phyloP scores from a whole-genome alignment of 345 rosid species.

The Pugionium cornutum region DNA sequence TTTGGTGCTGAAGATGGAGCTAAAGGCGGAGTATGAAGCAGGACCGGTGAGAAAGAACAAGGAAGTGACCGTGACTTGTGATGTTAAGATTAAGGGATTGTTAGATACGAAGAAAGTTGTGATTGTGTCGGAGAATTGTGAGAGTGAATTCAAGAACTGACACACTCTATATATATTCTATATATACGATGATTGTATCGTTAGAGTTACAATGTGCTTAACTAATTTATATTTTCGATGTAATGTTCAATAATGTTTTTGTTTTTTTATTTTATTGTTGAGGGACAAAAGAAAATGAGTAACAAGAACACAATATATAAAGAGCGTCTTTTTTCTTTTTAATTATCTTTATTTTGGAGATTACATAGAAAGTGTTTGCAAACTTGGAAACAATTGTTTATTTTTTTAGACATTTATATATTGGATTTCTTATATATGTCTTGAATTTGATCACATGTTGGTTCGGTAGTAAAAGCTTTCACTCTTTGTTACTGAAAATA shows the following conservation, averaged over 20 bases:
- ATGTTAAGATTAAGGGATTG: constrained; percentile 49
- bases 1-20: constrained; percentile 37
- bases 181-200: constrained; percentile 28
- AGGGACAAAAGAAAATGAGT: constrained; percentile 23
- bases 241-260: constrained; percentile 27
- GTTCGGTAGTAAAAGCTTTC: no score
- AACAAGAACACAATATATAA: constrained; percentile 18
- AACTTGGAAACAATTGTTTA: no score
- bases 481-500: no score
- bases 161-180: background rate
- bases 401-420: no score
- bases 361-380: background rate
- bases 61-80: constrained; percentile 47
- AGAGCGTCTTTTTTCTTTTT: background rate
- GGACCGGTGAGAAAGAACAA: constrained; percentile 41
- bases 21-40: constrained; percentile 29
- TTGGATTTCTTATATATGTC: no score
- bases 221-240: constrained; percentile 20
- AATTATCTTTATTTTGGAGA: constrained; percentile 2
- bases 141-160: constrained; percentile 42
- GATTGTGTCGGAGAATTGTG: constrained; percentile 53
- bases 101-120: constrained; percentile 39
- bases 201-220: constrained; percentile 34
- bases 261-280: constrained; percentile 20
- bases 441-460: no score